These are phyloP conservation scores for Cystoisospora suis DNA, from an alignment of 169 alveolate genomes.

Conservation along the genomic window DNA sequence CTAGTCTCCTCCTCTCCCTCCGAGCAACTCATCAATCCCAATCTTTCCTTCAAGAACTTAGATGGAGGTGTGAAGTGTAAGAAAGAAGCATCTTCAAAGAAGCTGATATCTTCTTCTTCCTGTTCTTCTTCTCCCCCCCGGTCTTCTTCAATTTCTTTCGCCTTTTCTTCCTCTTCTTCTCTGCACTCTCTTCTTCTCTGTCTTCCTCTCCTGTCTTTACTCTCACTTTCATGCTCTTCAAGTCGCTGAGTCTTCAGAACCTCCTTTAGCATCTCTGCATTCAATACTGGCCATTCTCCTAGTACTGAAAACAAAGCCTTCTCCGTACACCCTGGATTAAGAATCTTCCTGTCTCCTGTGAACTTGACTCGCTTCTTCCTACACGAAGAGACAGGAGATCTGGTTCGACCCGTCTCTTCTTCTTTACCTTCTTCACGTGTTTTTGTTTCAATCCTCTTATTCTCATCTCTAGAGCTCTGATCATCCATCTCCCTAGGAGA, in stretches of 20 bases:
- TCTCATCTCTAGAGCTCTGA: background rate
- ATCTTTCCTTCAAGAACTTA: background rate
- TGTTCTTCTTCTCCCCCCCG: background rate
- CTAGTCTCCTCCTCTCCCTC: background rate
- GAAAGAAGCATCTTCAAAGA: background rate
- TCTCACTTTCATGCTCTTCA: no score
- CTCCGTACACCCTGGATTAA: background rate
- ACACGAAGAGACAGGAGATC: no score
- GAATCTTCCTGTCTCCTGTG: background rate
- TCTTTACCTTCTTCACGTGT: no score
- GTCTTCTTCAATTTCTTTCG: background rate
- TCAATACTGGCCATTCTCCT: constrained; percentile 1
- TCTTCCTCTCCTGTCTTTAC: no score
- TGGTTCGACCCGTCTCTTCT: no score
- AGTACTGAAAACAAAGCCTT: background rate
- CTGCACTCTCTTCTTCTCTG: background rate
- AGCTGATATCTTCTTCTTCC: background rate
- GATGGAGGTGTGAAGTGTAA: background rate
- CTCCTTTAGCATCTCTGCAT: background rate
- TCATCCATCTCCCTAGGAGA: background rate
- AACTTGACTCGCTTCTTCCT: no score
- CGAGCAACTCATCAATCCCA: background rate
- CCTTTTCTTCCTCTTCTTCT: background rate
- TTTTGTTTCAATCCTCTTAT: no score
- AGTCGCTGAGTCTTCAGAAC: no score